Percentiles rank a stretch among this genome's conserved stretches.
Conservation (phyloP, 768 basidiomycete genomes). For the Russula emetica region DNA sequence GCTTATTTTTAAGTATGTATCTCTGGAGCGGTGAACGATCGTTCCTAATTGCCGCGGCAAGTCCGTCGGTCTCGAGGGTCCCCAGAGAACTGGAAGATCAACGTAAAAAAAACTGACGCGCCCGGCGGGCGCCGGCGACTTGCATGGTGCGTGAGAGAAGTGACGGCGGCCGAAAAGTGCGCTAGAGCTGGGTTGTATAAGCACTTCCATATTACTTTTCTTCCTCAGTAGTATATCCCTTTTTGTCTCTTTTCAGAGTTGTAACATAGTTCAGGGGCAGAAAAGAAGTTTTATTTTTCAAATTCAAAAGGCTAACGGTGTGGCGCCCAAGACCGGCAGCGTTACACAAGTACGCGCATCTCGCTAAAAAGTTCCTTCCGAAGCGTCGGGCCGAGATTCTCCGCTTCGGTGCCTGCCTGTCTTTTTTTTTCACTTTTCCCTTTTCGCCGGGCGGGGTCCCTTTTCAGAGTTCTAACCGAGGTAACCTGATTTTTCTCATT, state of each 20-base stretch:
- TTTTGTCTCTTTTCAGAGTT: conserved; percentile 6
- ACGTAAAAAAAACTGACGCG: not conserved
- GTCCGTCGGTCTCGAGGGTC: conserved; percentile 25
- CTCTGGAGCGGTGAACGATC: conserved; percentile 21
- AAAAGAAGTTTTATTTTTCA: conserved; percentile 2
- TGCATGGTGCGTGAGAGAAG: not conserved
- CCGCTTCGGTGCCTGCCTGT: conserved; percentile 28
- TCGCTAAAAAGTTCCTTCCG: conserved; percentile 22
- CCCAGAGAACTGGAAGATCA: conserved; percentile 1
- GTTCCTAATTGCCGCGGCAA: conserved; percentile 29
- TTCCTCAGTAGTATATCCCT: not conserved
- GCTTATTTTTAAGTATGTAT: conserved; percentile 24
- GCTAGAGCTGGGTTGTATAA: not conserved
- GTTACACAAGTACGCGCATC: not conserved
- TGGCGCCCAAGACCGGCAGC: conserved; percentile 23
- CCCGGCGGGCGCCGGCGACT: not conserved
- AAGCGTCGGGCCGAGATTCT: conserved; percentile 22
- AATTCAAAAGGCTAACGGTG: conserved; percentile 19
- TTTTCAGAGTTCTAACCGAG: conserved; percentile 20
- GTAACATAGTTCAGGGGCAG: not conserved
- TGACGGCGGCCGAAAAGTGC: conserved; percentile 17
- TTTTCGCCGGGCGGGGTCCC: conserved; percentile 9
- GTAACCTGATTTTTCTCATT: conserved; percentile 16
- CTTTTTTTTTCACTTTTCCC: not conserved
- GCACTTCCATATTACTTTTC: not conserved